These are phyloP conservation scores for Salmacisia buchloeana DNA, from an alignment of 1,284 basidiomycete species.

Conservation along the genomic window DNA sequence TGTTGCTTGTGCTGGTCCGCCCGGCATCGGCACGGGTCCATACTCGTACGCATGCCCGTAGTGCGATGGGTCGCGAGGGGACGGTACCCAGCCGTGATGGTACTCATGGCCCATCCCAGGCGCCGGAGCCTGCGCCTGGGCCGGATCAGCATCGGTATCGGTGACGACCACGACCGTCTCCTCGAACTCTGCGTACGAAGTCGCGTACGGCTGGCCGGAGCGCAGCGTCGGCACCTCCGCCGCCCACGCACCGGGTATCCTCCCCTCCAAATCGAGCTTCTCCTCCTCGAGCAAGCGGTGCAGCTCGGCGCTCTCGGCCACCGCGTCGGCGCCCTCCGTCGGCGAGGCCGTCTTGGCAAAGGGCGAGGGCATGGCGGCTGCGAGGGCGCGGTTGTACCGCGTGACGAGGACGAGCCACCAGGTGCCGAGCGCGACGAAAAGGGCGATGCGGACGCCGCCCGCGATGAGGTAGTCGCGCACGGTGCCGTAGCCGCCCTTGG, in stretches of 20 bases:
- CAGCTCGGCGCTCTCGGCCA: conserved; percentile 20
- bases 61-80: no score
- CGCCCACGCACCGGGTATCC: not conserved
- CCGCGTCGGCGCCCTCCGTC: conserved; percentile 2
- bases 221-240: not conserved
- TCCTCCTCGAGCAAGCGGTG: conserved; percentile 16
- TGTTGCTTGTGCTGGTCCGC: not conserved
- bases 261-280: not conserved
- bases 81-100: no score
- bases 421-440: conserved; percentile 14
- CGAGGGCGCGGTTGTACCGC: conserved; percentile 16
- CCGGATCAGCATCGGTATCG: not conserved
- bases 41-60: no score
- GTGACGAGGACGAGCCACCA: conserved; percentile 14
- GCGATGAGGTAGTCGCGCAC: conserved; percentile 13
- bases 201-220: not conserved
- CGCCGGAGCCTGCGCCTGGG: not conserved
- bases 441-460: conserved; percentile 13
- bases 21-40: not conserved
- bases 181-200: conserved; percentile 1
- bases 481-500: conserved; percentile 4
- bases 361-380: not conserved
- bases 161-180: not conserved
- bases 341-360: not conserved
- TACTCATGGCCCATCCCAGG: no score